A percentile compares a stretch with the other conserved stretches of the same genome.
phyloP scores from a whole-genome alignment of 768 basidiomycete genomes.

The Auricularia cornea region DNA sequence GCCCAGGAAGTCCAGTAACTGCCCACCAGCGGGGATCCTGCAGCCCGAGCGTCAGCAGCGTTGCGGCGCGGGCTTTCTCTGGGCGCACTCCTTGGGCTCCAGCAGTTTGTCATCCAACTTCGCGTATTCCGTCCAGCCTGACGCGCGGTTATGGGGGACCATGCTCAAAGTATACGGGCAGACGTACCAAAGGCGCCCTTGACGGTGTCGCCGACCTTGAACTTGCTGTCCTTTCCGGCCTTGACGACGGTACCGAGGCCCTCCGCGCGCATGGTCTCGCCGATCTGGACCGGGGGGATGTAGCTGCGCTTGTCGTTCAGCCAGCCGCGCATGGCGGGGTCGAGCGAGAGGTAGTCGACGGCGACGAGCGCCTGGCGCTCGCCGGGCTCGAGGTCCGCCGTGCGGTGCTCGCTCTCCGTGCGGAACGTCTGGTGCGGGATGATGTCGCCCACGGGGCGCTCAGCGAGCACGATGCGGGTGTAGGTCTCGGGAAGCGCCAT shows the following conservation, averaged over 20 bases:
- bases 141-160: neutral
- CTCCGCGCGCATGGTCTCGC: conserved; percentile 64
- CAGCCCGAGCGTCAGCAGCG: neutral
- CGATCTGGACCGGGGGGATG: conserved; percentile 61
- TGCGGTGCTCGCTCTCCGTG: conserved; percentile 20
- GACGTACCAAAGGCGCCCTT: conserved; percentile 49
- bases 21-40: conserved; percentile 51
- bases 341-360: conserved; percentile 70
- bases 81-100: conserved; percentile 46
- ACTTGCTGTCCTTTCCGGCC: conserved; percentile 43
- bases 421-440: conserved; percentile 63
- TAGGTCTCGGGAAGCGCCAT: conserved; percentile 26
- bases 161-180: neutral
- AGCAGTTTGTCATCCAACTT: conserved; percentile 47
- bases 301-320: conserved; percentile 66
- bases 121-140: conserved; percentile 75
- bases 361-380: conserved; percentile 59
- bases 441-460: conserved; percentile 62
- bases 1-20: conserved; percentile 71
- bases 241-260: conserved; percentile 57
- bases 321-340: conserved; percentile 87
- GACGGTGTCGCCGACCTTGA: conserved; percentile 65
- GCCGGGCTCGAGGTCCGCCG: conserved; percentile 15
- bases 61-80: neutral
- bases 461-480: conserved; percentile 66